These are phyloP conservation scores for Xylaria polymorpha DNA, from an alignment of 2,329 filamentous ascomycete species.

Conservation along the genomic window DNA sequence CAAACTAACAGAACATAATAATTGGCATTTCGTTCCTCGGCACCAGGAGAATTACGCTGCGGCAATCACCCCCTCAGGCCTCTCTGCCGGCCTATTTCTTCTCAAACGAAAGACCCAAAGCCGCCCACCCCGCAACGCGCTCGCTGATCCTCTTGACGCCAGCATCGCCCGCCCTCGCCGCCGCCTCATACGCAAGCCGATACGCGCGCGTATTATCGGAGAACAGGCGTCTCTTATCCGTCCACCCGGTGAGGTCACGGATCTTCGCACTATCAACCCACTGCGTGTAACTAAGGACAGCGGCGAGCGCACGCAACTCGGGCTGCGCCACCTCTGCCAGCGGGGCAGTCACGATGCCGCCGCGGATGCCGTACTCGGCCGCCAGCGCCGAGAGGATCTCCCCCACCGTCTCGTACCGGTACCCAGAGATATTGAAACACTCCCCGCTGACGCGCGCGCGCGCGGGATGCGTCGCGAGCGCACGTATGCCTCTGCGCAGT, in stretches of 20 bases:
- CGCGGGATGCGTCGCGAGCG: slow-evolving; percentile 54
- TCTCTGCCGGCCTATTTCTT: not conserved
- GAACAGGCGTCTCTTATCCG: slow-evolving; percentile 53
- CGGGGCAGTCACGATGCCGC: slow-evolving; percentile 9
- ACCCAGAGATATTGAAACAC: slow-evolving; percentile 59
- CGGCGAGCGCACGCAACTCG: slow-evolving; percentile 36
- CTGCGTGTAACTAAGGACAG: slow-evolving; percentile 54
- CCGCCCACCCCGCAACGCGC: slow-evolving; percentile 29
- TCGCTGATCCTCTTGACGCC: slow-evolving; percentile 47
- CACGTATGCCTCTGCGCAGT: slow-evolving; percentile 62
- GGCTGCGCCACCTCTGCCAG: not conserved
- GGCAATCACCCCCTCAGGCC: slow-evolving; percentile 23
- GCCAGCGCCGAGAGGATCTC: slow-evolving; percentile 55
- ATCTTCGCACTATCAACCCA: slow-evolving; percentile 59
- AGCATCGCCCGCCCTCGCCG: slow-evolving; percentile 39
- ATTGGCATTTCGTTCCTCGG: not conserved
- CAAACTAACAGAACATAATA: not conserved
- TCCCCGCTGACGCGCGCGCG: slow-evolving; percentile 52
- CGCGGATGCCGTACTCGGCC: slow-evolving; percentile 52
- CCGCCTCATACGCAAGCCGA: slow-evolving; percentile 55
- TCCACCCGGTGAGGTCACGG: slow-evolving; percentile 55
- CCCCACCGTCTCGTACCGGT: slow-evolving; percentile 57
- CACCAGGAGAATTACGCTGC: not conserved
- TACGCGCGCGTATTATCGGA: slow-evolving; percentile 53
- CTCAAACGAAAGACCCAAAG: slow-evolving; percentile 2